Conservation (phyloP, 257 asterid genomes). For the Nicotiana undulata region DNA sequence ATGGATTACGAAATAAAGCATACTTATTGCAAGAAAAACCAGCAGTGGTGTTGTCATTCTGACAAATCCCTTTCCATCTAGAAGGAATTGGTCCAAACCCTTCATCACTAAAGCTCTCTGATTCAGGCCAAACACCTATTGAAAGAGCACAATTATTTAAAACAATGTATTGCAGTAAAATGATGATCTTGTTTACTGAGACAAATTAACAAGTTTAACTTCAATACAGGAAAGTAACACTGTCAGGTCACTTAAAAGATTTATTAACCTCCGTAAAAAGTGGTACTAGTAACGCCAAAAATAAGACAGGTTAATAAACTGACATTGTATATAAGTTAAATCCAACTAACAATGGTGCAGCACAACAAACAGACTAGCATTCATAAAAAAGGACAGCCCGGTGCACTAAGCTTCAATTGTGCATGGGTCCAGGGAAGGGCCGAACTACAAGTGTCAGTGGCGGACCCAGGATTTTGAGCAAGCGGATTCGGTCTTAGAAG, state of each 20-base stretch:
- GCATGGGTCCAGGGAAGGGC: too few relatives aligned
- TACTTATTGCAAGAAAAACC: constrained; percentile 56
- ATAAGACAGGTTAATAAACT: not conserved
- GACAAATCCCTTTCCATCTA: constrained; percentile 69
- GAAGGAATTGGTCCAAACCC: constrained; percentile 68
- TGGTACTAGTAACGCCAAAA: not conserved
- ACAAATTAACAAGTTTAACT: not conserved
- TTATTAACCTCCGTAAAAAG: not conserved
- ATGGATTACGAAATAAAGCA: not conserved
- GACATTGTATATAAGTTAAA: not conserved
- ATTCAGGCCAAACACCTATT: constrained; percentile 81
- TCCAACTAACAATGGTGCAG: not conserved
- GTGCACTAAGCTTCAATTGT: too few relatives aligned
- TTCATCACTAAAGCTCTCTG: constrained; percentile 60
- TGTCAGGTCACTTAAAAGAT: not conserved
- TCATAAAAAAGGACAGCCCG: too few relatives aligned
- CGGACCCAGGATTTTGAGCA: too few relatives aligned
- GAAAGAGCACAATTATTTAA: not conserved
- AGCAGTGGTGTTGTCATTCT: constrained; percentile 11
- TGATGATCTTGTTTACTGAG: too few relatives aligned
- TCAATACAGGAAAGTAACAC: not conserved
- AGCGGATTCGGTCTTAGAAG: too few relatives aligned
- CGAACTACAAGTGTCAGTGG: too few relatives aligned
- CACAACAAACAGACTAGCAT: not conserved
- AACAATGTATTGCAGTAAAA: not conserved